Evolutionary conservation across 2,329 filamentous ascomycete genomes (phyloP).

Genomic region (Pseudocercospora pini-densiflorae): DNA sequence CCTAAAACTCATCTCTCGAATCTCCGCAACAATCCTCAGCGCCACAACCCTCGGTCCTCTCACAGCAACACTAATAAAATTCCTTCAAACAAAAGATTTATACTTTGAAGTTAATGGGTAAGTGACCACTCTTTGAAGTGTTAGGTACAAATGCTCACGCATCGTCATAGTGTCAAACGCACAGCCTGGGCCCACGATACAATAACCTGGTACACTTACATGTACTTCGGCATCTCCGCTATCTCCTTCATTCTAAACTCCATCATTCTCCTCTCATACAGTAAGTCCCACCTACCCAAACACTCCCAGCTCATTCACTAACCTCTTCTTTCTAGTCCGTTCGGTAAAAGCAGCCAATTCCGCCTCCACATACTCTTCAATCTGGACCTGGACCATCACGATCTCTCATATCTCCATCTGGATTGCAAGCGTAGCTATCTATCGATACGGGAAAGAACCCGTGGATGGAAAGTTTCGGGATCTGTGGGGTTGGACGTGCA

Average conservation of each 20-base stretch:
- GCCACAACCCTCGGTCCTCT: constrained; percentile 43
- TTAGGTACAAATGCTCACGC: neutral
- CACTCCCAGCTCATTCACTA: too few species aligned
- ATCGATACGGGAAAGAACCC: constrained; percentile 43
- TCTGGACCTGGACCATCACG: constrained; percentile 39
- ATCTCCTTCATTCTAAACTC: constrained; percentile 42
- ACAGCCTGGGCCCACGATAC: constrained; percentile 46
- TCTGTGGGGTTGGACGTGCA: constrained; percentile 51
- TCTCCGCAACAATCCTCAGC: constrained; percentile 41
- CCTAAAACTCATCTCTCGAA: constrained; percentile 43
- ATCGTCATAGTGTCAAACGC: constrained; percentile 25
- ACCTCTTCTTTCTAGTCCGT: neutral
- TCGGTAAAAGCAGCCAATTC: constrained; percentile 42
- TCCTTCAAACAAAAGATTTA: constrained; percentile 40
- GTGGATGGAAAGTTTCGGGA: constrained; percentile 42
- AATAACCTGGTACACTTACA: constrained; percentile 47
- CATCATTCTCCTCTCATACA: constrained; percentile 42
- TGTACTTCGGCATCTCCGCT: constrained; percentile 43
- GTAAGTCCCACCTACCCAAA: too few species aligned
- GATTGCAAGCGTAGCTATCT: constrained; percentile 41
- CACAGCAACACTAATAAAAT: constrained; percentile 45
- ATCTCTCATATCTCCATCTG: constrained; percentile 44
- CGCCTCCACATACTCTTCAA: constrained; percentile 34
- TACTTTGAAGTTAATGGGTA: constrained; percentile 31
- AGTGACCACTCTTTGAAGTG: too few species aligned